Base-by-base conservation (phyloP, 1,139 yeast species). In the Taphrina sp. region DNA sequence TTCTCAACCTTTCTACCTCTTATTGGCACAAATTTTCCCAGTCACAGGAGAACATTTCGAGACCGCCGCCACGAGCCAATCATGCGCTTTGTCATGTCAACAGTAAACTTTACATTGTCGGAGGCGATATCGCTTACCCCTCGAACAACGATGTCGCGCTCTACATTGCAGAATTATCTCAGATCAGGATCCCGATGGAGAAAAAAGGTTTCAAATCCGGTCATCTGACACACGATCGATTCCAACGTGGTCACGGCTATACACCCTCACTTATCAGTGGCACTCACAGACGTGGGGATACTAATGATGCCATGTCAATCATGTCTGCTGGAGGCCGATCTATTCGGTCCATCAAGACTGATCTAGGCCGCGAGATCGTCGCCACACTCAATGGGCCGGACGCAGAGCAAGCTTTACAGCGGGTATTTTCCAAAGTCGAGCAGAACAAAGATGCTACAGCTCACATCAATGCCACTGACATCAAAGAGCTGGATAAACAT, bases 51-150 rank as follows among this genome's bases (percentile, higher is more conserved):
- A n/a, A n/a, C n/a, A n/a, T n/a, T n/a, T 26, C 14, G 5, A 17
- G 41, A 8, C 51, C 51, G n/a, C 17, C 39, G 14, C 34, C 51
- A 19, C 51, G 51, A 5, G 37, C 42, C 5, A 10, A 16, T 34
- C 51, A 45, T 20, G 51, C 41, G 2, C 22, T 45, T 24, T 20
- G 22, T 10, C 28, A 19, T 3, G 41, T 45, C 1, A 36, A 24
- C 8, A 31, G 39, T 20, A 34, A 26, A 8, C 19, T 45, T 8
- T 45, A 33, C 42, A 12, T 45, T 7, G 10, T 45, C 12, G 51
- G 51, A 12, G 51, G 51, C 33, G 51, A 45, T 3, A 24, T 45
- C 41, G 17, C 26, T 29, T 26, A 45, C 28, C 51, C 51, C 19
- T 20, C 16, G 12, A 34, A 17, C n/a, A n/a, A 23, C 26, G 42